Evolutionary conservation across 2,329 filamentous ascomycete species (phyloP).

Genomic region (Pseudocercospora fijiensis): DNA sequence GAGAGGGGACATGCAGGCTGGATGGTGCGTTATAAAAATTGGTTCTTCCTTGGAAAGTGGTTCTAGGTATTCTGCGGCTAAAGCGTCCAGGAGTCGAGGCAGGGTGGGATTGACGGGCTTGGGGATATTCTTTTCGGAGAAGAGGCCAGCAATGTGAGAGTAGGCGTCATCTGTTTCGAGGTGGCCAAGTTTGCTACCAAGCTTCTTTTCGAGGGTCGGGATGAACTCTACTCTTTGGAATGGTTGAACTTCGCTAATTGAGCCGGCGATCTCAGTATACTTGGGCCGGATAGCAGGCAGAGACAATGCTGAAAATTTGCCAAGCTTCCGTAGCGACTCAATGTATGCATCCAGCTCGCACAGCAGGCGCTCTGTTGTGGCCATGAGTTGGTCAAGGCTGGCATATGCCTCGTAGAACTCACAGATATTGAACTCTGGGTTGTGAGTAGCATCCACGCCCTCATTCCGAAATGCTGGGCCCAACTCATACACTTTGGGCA

Average conservation of each 20-base stretch:
- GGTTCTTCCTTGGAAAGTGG: slow-evolving; percentile 66
- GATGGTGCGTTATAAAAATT: slow-evolving; percentile 86
- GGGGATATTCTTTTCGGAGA: slow-evolving; percentile 50
- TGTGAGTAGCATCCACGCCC: slow-evolving; percentile 80
- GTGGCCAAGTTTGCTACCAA: slow-evolving; percentile 59
- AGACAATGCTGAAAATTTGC: slow-evolving; percentile 6
- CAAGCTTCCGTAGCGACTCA: not conserved
- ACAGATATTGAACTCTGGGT: slow-evolving; percentile 95
- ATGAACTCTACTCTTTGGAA: slow-evolving; percentile 77
- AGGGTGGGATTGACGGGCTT: slow-evolving; percentile 57
- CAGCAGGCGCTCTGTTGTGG: slow-evolving; percentile 71
- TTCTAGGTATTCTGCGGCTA: slow-evolving; percentile 76
- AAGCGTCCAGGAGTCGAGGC: slow-evolving; percentile 74
- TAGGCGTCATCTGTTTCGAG: slow-evolving; percentile 56
- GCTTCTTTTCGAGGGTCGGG: slow-evolving; percentile 68
- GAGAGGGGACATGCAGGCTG: slow-evolving; percentile 85
- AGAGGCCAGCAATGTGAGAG: slow-evolving; percentile 56
- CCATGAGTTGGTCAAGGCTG: slow-evolving; percentile 71
- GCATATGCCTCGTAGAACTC: slow-evolving; percentile 93
- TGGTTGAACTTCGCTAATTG: slow-evolving; percentile 22
- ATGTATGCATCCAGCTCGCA: slow-evolving; percentile 23
- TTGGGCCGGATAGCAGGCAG: not conserved
- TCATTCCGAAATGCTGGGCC: slow-evolving; percentile 92
- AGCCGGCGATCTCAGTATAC: not conserved
- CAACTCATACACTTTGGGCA: slow-evolving; percentile 89